Evolutionary conservation across 495 filamentous ascomycete genomes (phyloP), one percentile per base, ranked within the genome.

Genomic region (Neurospora africana): DNA sequence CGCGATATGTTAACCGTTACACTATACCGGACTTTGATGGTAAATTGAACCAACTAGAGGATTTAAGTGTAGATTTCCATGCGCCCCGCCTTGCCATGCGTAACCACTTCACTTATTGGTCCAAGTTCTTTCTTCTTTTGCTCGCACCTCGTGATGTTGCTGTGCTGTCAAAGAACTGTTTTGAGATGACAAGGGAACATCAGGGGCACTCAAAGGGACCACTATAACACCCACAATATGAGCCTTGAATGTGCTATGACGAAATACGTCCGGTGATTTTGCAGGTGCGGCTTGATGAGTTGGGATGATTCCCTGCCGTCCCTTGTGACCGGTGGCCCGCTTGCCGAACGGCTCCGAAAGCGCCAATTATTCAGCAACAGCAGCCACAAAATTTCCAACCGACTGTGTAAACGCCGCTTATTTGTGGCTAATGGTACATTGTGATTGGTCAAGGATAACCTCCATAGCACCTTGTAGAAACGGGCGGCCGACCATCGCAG

Each of bases 1-100:
- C 81, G 82, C 80, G 79, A 81, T 81, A 83, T 83, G 81, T 83
- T 83, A 76, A 77, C 82, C 82, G 77, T 81, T 83, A 83, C 82
- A 83, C 82, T 80, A 83, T 82, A 83, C 72, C 82, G 82, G 82
- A 82, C 53, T 65, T 65, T 35, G 27, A 19, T 65, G 0, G 2
- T 19, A 1, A 33, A 2, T 0, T 9, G 3, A 0, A 19, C 2
- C 0, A 19, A 65, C 27, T 65, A 35, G 7, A 1, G 6, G 3
- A 2, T 2, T 8, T 65, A 65, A 58, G 21, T 2, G 23, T 8
- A 36, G 1, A 8, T 36, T 36, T 36, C 6, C 36, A 8, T 7
- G 8, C 36, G 36, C 36, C 0, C 36, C 2, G 36, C 53, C 4
- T 30, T 61, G 44, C 11, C 6, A 13, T 30, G 23, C 47, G 15